A percentile compares a stretch with the other conserved stretches of the same genome.
These are phyloP conservation scores for Stephanodiscus minutulus DNA, from an alignment of 108 stramenopile species.

Conservation along the genomic window DNA sequence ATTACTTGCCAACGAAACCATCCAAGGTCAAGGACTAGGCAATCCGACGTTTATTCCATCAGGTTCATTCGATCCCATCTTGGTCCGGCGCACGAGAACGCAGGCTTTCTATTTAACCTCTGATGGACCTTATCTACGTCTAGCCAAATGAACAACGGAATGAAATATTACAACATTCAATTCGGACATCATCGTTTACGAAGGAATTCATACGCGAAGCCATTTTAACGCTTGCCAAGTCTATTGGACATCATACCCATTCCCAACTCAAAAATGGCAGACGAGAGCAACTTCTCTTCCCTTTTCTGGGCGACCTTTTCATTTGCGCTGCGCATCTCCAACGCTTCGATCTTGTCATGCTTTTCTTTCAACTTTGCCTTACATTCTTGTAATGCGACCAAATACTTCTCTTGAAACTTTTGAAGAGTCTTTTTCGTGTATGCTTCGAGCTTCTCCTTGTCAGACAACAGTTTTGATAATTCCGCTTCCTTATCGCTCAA, in stretches of 20 bases:
- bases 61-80: conserved; percentile 5
- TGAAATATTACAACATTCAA: background rate
- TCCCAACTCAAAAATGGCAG: conserved; percentile 91
- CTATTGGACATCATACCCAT: conserved; percentile 87
- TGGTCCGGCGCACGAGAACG: conserved; percentile 1
- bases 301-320: conserved; percentile 89
- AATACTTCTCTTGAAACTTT: conserved; percentile 94
- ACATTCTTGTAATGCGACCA: conserved; percentile 89
- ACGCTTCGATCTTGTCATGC: conserved; percentile 61
- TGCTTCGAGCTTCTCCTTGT: conserved; percentile 92
- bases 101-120: conserved; percentile 22
- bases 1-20: conserved; percentile 1
- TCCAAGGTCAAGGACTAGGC: conserved; percentile 8
- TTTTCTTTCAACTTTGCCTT: conserved; percentile 92
- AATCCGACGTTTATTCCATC: conserved; percentile 14
- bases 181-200: conserved; percentile 8
- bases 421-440: conserved; percentile 92
- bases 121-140: conserved; percentile 5
- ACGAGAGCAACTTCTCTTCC: conserved; percentile 88
- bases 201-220: conserved; percentile 15
- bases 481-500: conserved; percentile 71
- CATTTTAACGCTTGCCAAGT: conserved; percentile 37
- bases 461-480: conserved; percentile 79
- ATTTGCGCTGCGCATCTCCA: conserved; percentile 66
- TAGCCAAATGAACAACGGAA: background rate